Conservation (phyloP, 306 rosid species). For the Vigna trinervia region DNA sequence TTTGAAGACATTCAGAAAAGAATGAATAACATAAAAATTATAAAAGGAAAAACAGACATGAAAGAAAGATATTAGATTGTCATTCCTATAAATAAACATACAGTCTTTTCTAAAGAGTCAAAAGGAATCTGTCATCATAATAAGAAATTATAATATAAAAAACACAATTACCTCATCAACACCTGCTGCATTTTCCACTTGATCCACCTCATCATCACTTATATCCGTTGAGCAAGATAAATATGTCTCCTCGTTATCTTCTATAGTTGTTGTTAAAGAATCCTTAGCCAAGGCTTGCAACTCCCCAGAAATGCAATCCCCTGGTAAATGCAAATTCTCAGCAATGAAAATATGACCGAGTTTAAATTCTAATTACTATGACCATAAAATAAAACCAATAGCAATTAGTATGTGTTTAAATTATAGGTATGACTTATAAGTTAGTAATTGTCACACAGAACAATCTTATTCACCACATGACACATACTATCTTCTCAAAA, state of each 20-base stretch:
- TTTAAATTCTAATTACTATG: background rate
- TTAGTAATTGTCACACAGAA: no score
- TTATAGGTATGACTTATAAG: background rate
- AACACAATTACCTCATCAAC: constrained; percentile 59
- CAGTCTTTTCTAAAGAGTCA: constrained; percentile 1
- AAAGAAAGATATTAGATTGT: background rate
- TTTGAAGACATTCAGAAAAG: no score
- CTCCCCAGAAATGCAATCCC: no score
- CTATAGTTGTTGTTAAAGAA: background rate
- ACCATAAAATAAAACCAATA: no score
- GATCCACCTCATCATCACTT: constrained; percentile 24
- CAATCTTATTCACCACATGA: no score
- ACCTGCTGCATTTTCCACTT: constrained; percentile 44
- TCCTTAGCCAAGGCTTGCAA: constrained; percentile 45
- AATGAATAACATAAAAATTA: no score
- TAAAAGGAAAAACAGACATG: background rate
- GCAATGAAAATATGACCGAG: background rate
- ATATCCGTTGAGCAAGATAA: constrained; percentile 33
- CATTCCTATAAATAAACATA: background rate
- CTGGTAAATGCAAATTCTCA: background rate
- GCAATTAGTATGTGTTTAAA: no score
- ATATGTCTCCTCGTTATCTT: constrained; percentile 20
- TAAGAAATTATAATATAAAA: background rate
- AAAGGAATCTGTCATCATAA: constrained; percentile 18
- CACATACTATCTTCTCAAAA: background rate